A percentile compares a stretch with the other conserved stretches of the same genome.
phyloP scores from a whole-genome alignment of 2,329 filamentous ascomycete genomes.

The Sporothrix schenckii region DNA sequence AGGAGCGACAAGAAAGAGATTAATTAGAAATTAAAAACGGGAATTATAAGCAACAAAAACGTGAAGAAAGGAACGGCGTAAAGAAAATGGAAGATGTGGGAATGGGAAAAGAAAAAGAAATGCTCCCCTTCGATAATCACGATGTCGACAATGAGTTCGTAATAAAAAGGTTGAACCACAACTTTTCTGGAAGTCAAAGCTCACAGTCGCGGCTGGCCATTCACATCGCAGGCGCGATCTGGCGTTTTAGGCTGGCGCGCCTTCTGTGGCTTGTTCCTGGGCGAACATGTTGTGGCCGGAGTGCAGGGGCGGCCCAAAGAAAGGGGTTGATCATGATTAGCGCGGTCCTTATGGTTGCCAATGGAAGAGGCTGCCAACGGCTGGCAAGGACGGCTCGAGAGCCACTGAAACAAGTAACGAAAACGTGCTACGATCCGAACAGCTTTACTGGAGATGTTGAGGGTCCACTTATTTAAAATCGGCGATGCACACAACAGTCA shows the following conservation, averaged over 20 bases:
- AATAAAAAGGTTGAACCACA: not conserved
- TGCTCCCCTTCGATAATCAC: not conserved
- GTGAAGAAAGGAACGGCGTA: not conserved
- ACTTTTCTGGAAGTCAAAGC: conserved; percentile 5
- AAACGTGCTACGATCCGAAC: conserved; percentile 28
- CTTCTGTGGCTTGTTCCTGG: not conserved
- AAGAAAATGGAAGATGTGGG: not conserved
- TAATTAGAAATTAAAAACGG: not conserved
- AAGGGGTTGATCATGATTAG: conserved; percentile 22
- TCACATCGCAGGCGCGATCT: conserved; percentile 29
- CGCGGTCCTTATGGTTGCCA: not conserved
- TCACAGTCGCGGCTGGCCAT: conserved; percentile 25
- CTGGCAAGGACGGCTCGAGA: not conserved
- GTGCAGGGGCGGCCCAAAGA: not conserved
- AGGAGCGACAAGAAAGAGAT: conserved; percentile 19
- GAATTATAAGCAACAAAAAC: not conserved
- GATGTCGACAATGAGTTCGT: conserved; percentile 3
- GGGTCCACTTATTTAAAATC: conserved; percentile 6
- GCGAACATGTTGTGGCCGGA: not conserved
- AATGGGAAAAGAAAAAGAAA: conserved; percentile 1
- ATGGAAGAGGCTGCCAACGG: not conserved
- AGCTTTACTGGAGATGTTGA: conserved; percentile 22
- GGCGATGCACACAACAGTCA: not conserved
- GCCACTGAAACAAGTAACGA: not conserved
- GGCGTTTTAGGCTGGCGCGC: conserved; percentile 16